Evolutionary conservation across 1,139 yeast genomes (phyloP), one percentile per base, ranked within the genome.

Genomic region (Suhomyces bolitotheri): DNA sequence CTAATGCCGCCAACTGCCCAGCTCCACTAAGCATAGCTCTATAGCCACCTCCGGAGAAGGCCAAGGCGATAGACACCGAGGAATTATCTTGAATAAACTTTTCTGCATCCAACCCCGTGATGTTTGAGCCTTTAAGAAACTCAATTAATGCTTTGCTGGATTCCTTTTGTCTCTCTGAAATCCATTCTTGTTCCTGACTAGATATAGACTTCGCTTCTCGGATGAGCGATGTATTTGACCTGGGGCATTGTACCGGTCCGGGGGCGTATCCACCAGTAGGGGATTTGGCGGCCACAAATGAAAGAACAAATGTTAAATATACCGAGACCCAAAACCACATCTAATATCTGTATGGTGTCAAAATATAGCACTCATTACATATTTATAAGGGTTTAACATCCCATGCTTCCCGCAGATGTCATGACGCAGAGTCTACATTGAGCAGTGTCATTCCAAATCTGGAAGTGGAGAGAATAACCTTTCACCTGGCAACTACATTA

Each of bases 1-100:
- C 97, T 41, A 87, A 60, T 1, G 92, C 96, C 11, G 90, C 68
- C 26, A 88, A 60, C 57, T 82, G 80, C 26, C 97, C 96, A 2
- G 95, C 96, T n/a, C 96, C 96, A 38, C 71, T 63, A 27, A 88
- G 63, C 96, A 88, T 86, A 33, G 96, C 95, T 40, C 97, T 74
- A 61, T 86, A 88, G 3, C 96, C 95, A 51, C 97, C 97, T 25
- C 97, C 97, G 5, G 92, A 80, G 53, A 86, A 83, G 3, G 95
- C 89, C 14, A 88, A 54, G 3, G 83, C 96, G 36, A 87, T 69
- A 33, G 64, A 71, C 36, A 76, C 67, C 42, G 58, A 64, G 50
- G 38, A 62, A 54, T 52, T 47, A 39, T 46, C 39, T 15, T 64
- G 60, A 48, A 83, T 53, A 49, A 78, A 80, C 3, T 54, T 48